Percentiles rank a stretch among this genome's conserved stretches.
Evolutionary conservation across 768 basidiomycete species (phyloP).

Genomic region (Gymnopilus junonius): DNA sequence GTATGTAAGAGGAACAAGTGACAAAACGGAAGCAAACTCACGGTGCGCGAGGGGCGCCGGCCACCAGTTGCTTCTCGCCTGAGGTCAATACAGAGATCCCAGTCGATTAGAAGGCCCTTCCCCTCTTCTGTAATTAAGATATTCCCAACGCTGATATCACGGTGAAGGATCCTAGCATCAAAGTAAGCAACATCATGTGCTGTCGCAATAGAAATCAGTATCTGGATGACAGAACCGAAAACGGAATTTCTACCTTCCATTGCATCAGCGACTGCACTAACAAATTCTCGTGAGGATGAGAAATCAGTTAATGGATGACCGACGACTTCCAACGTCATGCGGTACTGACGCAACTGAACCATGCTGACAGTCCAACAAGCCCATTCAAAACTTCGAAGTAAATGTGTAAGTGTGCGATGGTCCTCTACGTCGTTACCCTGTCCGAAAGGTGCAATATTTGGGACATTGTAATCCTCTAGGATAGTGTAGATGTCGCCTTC

Average conservation of each 20-base stretch:
- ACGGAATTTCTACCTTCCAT: constrained; percentile 14
- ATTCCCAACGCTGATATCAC: constrained; percentile 32
- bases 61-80: not conserved
- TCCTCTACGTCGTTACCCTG: constrained; percentile 24
- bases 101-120: constrained; percentile 28
- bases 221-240: not conserved
- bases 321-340: constrained; percentile 8
- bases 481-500: constrained; percentile 24
- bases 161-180: constrained; percentile 21
- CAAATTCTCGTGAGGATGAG: constrained; percentile 12
- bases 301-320: not conserved
- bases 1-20: not conserved
- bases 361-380: not conserved
- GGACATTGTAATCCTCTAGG: constrained; percentile 16
- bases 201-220: constrained; percentile 9
- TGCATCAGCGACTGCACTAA: constrained; percentile 22
- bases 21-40: constrained; percentile 21
- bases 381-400: not conserved
- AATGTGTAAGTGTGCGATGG: constrained; percentile 2
- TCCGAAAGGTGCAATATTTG: constrained; percentile 24
- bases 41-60: constrained; percentile 12
- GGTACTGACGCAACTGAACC: constrained; percentile 8
- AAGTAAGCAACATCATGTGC: constrained; percentile 24
- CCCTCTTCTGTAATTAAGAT: constrained; percentile 17
- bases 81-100: constrained; percentile 21